Base-by-base conservation (phyloP, 2,329 filamentous ascomycete genomes). In the Cryphonectria carpinicola region DNA sequence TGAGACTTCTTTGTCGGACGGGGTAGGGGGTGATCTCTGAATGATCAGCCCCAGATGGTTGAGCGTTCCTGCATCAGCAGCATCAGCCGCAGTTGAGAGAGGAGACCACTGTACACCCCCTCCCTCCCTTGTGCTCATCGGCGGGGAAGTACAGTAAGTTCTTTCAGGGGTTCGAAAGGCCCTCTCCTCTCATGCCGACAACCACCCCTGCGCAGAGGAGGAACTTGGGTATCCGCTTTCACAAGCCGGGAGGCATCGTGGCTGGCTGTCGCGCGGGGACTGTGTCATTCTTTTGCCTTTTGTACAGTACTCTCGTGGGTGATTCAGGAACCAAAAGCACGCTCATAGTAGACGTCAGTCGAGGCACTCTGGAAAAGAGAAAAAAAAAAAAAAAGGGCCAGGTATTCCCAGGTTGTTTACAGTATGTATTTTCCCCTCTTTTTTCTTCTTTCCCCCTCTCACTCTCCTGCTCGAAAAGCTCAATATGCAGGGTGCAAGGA, bases 121-220 rank as follows among this genome's bases (percentile, higher is more conserved):
- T n/a, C n/a, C 28, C 28, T 25, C 22, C 58, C 58, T 60, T 39
- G 58, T 37, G 11, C 32, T 61, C 58, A 37, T 39, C 58, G 58
- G 58, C 58, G 58, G 58, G 58, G 35, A 61, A 61, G 58, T 1
- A 39, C 39, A 61, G 58, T 1, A 39, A 39, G 37, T 32, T 35
- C 46, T n/a, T n/a, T 39, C 58, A 61, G 58, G 58, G 58, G 58
- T 61, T 61, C 58, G 32, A 37, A n/a, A 37, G 35, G 58, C 17
- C 58, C 58, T 61, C 43, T 49, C 43, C 19, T 49, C 46, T 7
- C 28, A 32, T 58, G 54, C 54, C 14, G 25, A 58, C 46, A n/a
- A 49, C 1, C 46, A 49, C 54, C 54, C 54, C 25, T 58, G 54
- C 28, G 8, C 5, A 32, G 58, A 37, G 32, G 58, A 37, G 32